phyloP scores from a whole-genome alignment of 2,329 filamentous ascomycete species.

The Clarireedia homoeocarpa region DNA sequence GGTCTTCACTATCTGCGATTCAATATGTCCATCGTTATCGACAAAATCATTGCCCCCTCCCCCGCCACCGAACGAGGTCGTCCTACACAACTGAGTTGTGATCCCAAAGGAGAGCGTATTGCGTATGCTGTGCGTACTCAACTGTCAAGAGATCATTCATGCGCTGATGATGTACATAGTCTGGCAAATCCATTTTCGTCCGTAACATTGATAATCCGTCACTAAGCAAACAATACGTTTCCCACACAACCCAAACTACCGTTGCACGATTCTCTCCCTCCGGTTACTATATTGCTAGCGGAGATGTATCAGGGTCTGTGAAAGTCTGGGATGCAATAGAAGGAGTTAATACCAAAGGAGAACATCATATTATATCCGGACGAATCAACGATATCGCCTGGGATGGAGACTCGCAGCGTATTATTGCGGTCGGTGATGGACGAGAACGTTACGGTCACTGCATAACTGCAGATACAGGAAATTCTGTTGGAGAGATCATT shows the following conservation, averaged over 20 bases:
- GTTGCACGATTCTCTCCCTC: constrained; percentile 91
- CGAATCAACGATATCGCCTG: constrained; percentile 95
- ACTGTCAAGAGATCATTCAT: neutral
- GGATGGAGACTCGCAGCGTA: constrained; percentile 93
- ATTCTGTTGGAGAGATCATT: constrained; percentile 88
- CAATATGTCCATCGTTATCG: constrained; percentile 44
- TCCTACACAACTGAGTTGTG: constrained; percentile 80
- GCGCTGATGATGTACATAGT: constrained; percentile 41
- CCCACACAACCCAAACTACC: constrained; percentile 81
- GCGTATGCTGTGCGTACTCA: constrained; percentile 70
- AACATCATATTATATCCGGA: constrained; percentile 90
- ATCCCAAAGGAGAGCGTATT: constrained; percentile 84
- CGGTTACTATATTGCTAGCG: constrained; percentile 90
- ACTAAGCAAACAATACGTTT: constrained; percentile 80
- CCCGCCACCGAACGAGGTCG: constrained; percentile 79
- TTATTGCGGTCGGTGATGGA: constrained; percentile 93
- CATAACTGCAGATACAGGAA: constrained; percentile 91
- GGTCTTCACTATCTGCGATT: neutral
- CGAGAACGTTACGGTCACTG: constrained; percentile 90
- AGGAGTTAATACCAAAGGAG: constrained; percentile 76
- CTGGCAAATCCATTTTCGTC: constrained; percentile 93
- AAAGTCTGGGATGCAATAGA: constrained; percentile 90
- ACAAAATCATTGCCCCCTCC: constrained; percentile 74
- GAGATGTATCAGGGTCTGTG: constrained; percentile 76
- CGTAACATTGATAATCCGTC: constrained; percentile 88